Evolutionary conservation across 371 early-diverging fungal species (phyloP).

Genomic region (Mortierella sp.): DNA sequence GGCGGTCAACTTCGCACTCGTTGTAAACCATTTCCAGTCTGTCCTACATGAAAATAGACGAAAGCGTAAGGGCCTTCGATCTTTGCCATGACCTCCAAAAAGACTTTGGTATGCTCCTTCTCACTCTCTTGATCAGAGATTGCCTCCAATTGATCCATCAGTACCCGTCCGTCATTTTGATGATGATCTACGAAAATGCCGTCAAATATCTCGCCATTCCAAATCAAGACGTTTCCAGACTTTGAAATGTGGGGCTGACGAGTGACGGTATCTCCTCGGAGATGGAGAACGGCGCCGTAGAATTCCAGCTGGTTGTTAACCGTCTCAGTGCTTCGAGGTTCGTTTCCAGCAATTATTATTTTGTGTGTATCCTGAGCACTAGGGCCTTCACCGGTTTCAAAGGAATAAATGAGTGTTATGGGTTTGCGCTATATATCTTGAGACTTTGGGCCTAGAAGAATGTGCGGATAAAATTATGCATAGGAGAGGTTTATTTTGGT

Average conservation of each 20-base stretch:
- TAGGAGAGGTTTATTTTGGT: neutral
- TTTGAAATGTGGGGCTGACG: slow-evolving; percentile 74
- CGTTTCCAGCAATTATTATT: neutral
- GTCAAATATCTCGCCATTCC: slow-evolving; percentile 90
- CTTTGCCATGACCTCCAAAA: slow-evolving; percentile 61
- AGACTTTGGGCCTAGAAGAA: neutral
- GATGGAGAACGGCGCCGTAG: slow-evolving; percentile 82
- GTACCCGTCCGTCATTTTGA: slow-evolving; percentile 68
- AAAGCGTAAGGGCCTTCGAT: slow-evolving; percentile 87
- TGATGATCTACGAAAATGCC: slow-evolving; percentile 67
- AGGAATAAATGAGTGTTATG: neutral
- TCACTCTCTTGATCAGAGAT: slow-evolving; percentile 12
- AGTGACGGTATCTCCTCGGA: slow-evolving; percentile 77
- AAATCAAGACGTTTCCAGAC: slow-evolving; percentile 74
- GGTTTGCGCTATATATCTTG: neutral
- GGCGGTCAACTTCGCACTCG: neutral
- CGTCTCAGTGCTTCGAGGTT: neutral
- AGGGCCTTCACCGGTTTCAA: slow-evolving; percentile 22
- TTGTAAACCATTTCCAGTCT: too few relatives aligned
- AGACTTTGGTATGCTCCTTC: slow-evolving; percentile 5
- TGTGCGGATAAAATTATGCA: slow-evolving; percentile 15
- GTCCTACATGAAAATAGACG: slow-evolving; percentile 71
- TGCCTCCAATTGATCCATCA: slow-evolving; percentile 61
- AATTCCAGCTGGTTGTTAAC: slow-evolving; percentile 53
- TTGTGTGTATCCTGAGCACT: slow-evolving; percentile 43